Base-by-base conservation (phyloP, 2,329 filamentous ascomycete species). In the Sporothrix humicola region DNA sequence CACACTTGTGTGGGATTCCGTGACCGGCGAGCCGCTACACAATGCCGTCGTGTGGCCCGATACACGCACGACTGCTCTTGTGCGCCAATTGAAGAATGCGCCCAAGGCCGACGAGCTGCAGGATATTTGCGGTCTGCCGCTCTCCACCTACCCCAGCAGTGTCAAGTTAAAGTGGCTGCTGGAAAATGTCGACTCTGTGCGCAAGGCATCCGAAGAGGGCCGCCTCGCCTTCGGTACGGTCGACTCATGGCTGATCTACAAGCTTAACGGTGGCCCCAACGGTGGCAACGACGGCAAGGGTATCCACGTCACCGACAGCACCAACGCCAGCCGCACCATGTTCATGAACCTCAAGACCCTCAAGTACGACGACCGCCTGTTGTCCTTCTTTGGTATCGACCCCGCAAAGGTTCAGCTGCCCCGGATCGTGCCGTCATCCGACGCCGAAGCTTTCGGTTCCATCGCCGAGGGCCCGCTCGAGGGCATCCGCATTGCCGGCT, bases 41-140 rank as follows among this genome's bases (percentile, higher is more conserved):
- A 94, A 95, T 79, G 94, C 94, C 73, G 92, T 97, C 75, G 94
- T 94, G 61, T 97, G 94, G 94, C 92, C 94, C 44, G 94, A 97
- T 80, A 97, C 94, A 44, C 88, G 94, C 71, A 95, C 93, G 71
- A 87, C 87, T 66, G 76, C 80, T 9, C 84, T 97, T 54, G 93
- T 96, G 42, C 90, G 92, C 74, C 92, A 95, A 78, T 84, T 97
- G 63, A 94, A 94, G 82, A 81, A 83, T 17, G 87, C 87, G 72
- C 84, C 89, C 8, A 91, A 89, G 65, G 91, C 92, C 46, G 91
- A 94, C 72, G 86, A 89, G 56, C 85, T 97, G 56, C 87, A 87
- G 73, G 86, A 91, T 66, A 84, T 93, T 58, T 95, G 93, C 80
- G 94, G 94, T 71, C 87, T 97, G 61, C 94, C 94, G 13, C 86